Conservation (phyloP, 1,284 basidiomycete species). For the Sporisorium reilianum region DNA sequence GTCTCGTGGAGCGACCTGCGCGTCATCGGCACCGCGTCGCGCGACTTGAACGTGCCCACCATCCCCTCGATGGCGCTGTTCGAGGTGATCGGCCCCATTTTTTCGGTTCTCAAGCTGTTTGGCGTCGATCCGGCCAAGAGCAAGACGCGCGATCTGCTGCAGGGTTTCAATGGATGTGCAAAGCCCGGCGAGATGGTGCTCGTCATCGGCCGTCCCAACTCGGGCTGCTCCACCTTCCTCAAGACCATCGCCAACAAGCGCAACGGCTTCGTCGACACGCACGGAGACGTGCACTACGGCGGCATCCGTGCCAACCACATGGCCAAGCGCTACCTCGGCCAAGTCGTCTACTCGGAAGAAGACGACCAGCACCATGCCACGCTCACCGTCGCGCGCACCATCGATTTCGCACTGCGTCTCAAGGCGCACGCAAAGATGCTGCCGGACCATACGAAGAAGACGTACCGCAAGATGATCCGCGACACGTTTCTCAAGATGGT, state of each 20-base stretch:
- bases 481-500: constrained; percentile 77
- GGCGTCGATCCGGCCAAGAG: constrained; percentile 43
- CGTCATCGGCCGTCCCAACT: constrained; percentile 84
- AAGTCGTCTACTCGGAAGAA: constrained; percentile 82
- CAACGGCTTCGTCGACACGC: constrained; percentile 73
- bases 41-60: constrained; percentile 50
- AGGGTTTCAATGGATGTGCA: constrained; percentile 54
- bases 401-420: constrained; percentile 59
- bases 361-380: constrained; percentile 83
- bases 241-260: constrained; percentile 80
- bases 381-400: constrained; percentile 74
- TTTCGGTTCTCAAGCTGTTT: constrained; percentile 43
- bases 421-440: constrained; percentile 65
- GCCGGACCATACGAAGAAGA: constrained; percentile 71
- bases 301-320: constrained; percentile 74
- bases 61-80: constrained; percentile 54
- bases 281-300: constrained; percentile 79
- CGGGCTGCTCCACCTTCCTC: constrained; percentile 81
- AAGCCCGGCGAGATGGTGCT: constrained; percentile 65
- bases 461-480: constrained; percentile 73
- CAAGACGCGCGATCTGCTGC: constrained; percentile 40
- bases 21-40: constrained; percentile 46
- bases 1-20: constrained; percentile 49
- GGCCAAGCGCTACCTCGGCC: constrained; percentile 75
- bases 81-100: constrained; percentile 53